A percentile compares a stretch with the other conserved stretches of the same genome.
phyloP scores from a whole-genome alignment of 768 basidiomycete species.

The Leccinum pellstonianum region DNA sequence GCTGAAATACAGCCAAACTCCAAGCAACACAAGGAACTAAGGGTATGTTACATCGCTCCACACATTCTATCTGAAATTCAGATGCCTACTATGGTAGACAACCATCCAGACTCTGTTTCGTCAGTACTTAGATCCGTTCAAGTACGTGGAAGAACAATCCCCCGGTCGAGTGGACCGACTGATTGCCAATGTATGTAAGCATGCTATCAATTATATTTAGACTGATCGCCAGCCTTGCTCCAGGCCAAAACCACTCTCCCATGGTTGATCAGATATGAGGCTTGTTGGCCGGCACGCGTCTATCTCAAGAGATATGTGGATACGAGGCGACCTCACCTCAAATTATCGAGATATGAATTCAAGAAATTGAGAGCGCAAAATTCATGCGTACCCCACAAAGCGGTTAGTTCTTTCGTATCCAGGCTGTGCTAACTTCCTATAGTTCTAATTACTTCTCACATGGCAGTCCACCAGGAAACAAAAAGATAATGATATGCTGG shows the following conservation, averaged over 20 bases:
- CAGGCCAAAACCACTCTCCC: conserved; percentile 14
- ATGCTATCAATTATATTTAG: background rate
- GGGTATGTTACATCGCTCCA: background rate
- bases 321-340: conserved; percentile 3
- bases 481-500: background rate
- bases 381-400: background rate
- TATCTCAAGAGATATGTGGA: conserved; percentile 23
- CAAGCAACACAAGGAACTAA: conserved; percentile 8
- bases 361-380: background rate
- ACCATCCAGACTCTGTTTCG: conserved; percentile 7
- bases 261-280: conserved; percentile 22
- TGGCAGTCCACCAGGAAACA: background rate
- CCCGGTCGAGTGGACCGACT: conserved; percentile 9
- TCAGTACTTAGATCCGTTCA: conserved; percentile 12
- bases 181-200: conserved; percentile 5
- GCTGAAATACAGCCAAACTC: conserved; percentile 2
- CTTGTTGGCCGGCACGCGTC: conserved; percentile 19
- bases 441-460: background rate
- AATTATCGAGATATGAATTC: background rate
- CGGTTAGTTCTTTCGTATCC: conserved; percentile 1
- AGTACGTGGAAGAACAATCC: conserved; percentile 18
- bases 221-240: background rate
- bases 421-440: background rate
- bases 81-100: background rate
- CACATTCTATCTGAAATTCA: background rate